Evolutionary conservation across 140 eudicot genomes (phyloP).

Genomic region (Flaveria floridana): DNA sequence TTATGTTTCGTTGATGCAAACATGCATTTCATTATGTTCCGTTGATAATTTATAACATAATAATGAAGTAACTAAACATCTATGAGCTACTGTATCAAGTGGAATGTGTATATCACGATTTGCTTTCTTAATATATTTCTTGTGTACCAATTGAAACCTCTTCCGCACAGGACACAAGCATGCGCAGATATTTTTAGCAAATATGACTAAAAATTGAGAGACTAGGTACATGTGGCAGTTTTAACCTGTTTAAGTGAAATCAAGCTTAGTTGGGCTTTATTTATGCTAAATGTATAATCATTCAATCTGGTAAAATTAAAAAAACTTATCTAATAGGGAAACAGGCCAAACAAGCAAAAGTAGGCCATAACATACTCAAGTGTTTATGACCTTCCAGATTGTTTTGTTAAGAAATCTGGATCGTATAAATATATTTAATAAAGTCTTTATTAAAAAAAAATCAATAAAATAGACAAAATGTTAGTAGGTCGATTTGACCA

Average conservation of each 20-base stretch:
- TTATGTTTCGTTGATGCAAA: conserved; percentile 34
- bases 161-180: conserved; percentile 4
- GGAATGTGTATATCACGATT: conserved; percentile 2
- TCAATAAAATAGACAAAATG: not conserved
- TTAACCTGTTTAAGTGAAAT: conserved; percentile 8
- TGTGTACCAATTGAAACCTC: conserved; percentile 13
- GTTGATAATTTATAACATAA: not conserved
- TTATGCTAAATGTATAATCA: not conserved
- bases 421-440: not conserved
- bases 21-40: conserved; percentile 13
- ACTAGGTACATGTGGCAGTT: not conserved
- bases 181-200: not conserved
- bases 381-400: not conserved
- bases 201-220: not conserved
- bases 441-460: not conserved
- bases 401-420: not conserved
- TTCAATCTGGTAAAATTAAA: not conserved
- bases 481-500: not conserved
- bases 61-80: not conserved
- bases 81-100: not conserved
- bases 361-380: not conserved
- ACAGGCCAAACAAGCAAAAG: not conserved
- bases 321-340: not conserved
- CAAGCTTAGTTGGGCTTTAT: not conserved
- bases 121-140: conserved; percentile 10